These are phyloP conservation scores for Rhododendron griersonianum DNA, from an alignment of 148 eudicot species.

Conservation along the genomic window DNA sequence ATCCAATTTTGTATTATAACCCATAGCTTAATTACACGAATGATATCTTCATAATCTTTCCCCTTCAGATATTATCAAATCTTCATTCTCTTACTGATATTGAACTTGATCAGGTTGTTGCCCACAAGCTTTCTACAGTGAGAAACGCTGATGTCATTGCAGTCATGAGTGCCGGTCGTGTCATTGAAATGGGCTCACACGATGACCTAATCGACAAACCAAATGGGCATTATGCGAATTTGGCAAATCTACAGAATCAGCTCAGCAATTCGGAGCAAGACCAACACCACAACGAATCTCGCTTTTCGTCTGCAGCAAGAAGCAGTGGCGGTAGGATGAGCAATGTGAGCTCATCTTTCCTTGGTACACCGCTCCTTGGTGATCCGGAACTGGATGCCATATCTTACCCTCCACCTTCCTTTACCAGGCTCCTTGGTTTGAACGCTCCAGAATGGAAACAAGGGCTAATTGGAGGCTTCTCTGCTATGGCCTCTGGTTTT, in stretches of 20 bases:
- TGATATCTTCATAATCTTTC: neutral
- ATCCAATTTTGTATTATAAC: neutral
- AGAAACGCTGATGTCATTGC: slow-evolving; percentile 82
- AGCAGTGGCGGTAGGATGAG: slow-evolving; percentile 30
- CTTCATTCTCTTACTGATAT: neutral
- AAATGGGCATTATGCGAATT: slow-evolving; percentile 64
- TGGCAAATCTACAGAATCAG: slow-evolving; percentile 69
- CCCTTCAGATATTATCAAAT: neutral
- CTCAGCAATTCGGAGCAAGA: slow-evolving; percentile 41
- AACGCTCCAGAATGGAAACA: slow-evolving; percentile 69
- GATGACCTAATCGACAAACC: slow-evolving; percentile 40
- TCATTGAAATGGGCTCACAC: slow-evolving; percentile 68
- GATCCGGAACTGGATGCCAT: slow-evolving; percentile 5
- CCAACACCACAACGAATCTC: slow-evolving; percentile 9
- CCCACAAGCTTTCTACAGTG: slow-evolving; percentile 92
- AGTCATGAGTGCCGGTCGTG: slow-evolving; percentile 50
- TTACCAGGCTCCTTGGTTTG: slow-evolving; percentile 27
- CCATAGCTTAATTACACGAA: neutral
- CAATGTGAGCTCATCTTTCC: slow-evolving; percentile 39
- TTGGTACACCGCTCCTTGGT: slow-evolving; percentile 33
- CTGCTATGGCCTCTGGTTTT: slow-evolving; percentile 64
- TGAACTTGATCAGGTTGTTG: slow-evolving; percentile 54
- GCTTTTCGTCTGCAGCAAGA: slow-evolving; percentile 34
- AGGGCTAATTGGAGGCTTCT: slow-evolving; percentile 62
- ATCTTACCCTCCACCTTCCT: slow-evolving; percentile 29